phyloP scores from a whole-genome alignment of 2,329 filamentous ascomycete species.

The Teratosphaeria viscida region DNA sequence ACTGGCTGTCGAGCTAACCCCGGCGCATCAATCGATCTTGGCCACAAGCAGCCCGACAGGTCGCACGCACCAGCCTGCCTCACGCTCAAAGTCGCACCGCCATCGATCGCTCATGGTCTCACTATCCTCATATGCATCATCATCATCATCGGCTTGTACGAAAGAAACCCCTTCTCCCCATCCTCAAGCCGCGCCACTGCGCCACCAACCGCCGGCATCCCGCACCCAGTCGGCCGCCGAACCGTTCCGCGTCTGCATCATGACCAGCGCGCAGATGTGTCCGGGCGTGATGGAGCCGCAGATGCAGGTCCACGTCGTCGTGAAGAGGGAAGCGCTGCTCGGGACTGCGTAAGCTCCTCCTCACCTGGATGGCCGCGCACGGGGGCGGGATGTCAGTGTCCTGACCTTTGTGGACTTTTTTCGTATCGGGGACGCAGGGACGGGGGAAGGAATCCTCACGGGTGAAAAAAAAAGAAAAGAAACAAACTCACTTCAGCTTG shows the following conservation, averaged over 20 bases:
- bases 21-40: too few species aligned
- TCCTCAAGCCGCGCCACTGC: not conserved
- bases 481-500: conserved; percentile 25
- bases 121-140: not conserved
- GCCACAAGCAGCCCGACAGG: too few species aligned
- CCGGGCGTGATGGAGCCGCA: conserved; percentile 13
- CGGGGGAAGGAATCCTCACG: not conserved
- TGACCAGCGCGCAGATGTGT: conserved; percentile 11
- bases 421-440: not conserved
- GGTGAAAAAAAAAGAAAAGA: conserved; percentile 1
- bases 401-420: not conserved
- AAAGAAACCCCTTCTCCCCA: not conserved
- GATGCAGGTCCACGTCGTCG: conserved; percentile 15
- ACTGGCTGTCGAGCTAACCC: not conserved
- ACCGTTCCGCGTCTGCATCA: not conserved
- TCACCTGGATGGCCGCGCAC: not conserved
- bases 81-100: too few species aligned
- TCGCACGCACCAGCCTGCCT: too few species aligned
- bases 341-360: not conserved
- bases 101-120: too few species aligned
- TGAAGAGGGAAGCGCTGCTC: not conserved
- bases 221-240: not conserved
- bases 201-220: conserved; percentile 2
- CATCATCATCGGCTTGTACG: not conserved
- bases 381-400: not conserved